Percentiles rank a stretch among this genome's conserved stretches.
These are phyloP conservation scores for Aschersonia sp. DNA, from an alignment of 2,329 filamentous ascomycete species.

Conservation along the genomic window DNA sequence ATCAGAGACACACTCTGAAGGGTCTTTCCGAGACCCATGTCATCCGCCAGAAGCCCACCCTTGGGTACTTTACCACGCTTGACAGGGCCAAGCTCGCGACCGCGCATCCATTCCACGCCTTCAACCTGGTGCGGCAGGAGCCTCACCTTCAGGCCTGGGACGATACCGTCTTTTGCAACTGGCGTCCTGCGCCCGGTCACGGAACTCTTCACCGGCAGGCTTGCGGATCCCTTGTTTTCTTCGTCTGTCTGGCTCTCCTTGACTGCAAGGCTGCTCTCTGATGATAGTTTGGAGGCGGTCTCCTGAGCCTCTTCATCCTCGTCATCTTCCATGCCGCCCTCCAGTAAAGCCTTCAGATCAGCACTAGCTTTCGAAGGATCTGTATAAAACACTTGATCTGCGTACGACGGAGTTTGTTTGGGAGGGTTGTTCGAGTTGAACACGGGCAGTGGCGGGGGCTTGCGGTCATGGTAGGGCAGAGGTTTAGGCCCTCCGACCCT, in stretches of 20 bases:
- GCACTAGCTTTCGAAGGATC: constrained; percentile 58
- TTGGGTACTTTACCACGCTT: constrained; percentile 75
- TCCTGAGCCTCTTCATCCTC: constrained; percentile 32
- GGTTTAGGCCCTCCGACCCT: constrained; percentile 31
- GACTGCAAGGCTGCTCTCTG: background rate
- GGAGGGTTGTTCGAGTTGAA: constrained; percentile 26
- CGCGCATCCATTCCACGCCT: constrained; percentile 88
- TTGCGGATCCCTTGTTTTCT: constrained; percentile 8
- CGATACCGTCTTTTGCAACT: constrained; percentile 30
- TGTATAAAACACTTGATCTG: constrained; percentile 45
- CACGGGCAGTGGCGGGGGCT: constrained; percentile 28
- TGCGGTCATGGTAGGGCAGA: constrained; percentile 31
- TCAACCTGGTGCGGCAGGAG: constrained; percentile 89
- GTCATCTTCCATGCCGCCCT: constrained; percentile 64
- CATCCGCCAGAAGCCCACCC: constrained; percentile 88
- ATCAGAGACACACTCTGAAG: constrained; percentile 85
- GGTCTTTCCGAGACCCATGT: constrained; percentile 96
- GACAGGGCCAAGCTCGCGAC: constrained; percentile 73
- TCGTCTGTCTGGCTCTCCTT: background rate
- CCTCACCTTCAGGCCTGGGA: constrained; percentile 76
- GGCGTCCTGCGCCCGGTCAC: constrained; percentile 3
- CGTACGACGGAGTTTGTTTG: constrained; percentile 8
- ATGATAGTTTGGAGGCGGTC: background rate
- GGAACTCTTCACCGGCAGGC: constrained; percentile 7
- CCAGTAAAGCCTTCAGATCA: constrained; percentile 69